Evolutionary conservation across 1,284 basidiomycete genomes (phyloP).

Genomic region (Leccinum solheimii): DNA sequence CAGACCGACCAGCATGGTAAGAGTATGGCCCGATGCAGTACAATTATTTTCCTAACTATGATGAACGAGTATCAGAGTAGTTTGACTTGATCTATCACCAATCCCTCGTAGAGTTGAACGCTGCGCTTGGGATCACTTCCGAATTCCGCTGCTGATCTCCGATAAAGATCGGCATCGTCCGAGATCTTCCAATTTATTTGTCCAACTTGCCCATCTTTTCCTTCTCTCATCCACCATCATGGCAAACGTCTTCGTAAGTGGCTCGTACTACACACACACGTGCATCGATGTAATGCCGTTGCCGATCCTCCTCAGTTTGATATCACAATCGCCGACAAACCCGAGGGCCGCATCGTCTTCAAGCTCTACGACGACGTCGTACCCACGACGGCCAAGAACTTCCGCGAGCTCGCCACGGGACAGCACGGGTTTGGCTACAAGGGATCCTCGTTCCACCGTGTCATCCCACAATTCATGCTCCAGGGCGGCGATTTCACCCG

Average conservation of each 20-base stretch:
- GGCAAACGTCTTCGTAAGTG: constrained; percentile 47
- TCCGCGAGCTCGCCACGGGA: constrained; percentile 87
- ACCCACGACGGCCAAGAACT: constrained; percentile 83
- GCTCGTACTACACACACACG: not conserved
- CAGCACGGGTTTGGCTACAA: constrained; percentile 67
- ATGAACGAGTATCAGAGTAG: not conserved
- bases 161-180: constrained; percentile 6
- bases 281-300: not conserved
- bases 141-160: constrained; percentile 7
- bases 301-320: constrained; percentile 60
- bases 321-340: constrained; percentile 60
- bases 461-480: constrained; percentile 66
- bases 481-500: constrained; percentile 75
- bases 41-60: not conserved
- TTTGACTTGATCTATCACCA: not conserved
- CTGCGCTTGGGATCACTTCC: not conserved
- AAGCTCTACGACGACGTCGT: constrained; percentile 75
- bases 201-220: not conserved
- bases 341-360: constrained; percentile 77
- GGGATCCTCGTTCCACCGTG: constrained; percentile 77
- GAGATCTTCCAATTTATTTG: not conserved
- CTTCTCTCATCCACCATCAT: constrained; percentile 28
- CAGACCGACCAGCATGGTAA: not conserved
- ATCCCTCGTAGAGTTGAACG: not conserved
- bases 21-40: not conserved